Conservation (phyloP, 768 basidiomycete species). For the Tricholoma sp. region DNA sequence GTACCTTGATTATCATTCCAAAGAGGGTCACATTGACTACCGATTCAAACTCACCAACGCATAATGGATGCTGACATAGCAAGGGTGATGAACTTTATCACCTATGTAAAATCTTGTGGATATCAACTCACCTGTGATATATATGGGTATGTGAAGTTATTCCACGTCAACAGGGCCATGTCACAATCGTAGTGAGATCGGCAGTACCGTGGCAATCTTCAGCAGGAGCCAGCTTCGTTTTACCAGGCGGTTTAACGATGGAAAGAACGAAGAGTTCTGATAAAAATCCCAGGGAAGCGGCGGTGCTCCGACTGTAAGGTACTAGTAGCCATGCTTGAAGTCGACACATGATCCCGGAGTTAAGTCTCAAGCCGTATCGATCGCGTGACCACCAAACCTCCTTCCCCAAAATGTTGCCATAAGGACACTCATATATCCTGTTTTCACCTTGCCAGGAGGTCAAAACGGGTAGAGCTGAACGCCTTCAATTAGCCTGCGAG, state of each 20-base stretch:
- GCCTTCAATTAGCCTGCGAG: too few species aligned
- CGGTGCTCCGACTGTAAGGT: too few species aligned
- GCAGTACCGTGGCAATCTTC: constrained; percentile 2
- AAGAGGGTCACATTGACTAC: constrained; percentile 1
- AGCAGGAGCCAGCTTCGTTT: constrained; percentile 4
- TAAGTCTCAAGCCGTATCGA: background rate
- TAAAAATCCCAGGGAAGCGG: background rate
- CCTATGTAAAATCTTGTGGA: background rate
- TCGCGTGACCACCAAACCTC: background rate
- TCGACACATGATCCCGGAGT: background rate
- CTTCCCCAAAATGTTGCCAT: background rate
- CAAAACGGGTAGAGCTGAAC: too few species aligned
- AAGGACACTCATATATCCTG: too few species aligned
- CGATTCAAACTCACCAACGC: background rate
- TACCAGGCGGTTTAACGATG: constrained; percentile 1
- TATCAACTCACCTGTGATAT: too few species aligned
- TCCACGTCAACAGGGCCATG: constrained; percentile 5
- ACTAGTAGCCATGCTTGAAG: background rate
- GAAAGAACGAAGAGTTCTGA: background rate
- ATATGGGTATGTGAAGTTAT: background rate
- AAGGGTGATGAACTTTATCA: background rate
- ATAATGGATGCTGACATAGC: background rate
- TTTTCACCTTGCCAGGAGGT: too few species aligned
- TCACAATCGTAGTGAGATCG: constrained; percentile 4
- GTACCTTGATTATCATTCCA: constrained; percentile 1